phyloP scores from a whole-genome alignment of 352 stramenopile genomes.

The Pythium scleroteichum region DNA sequence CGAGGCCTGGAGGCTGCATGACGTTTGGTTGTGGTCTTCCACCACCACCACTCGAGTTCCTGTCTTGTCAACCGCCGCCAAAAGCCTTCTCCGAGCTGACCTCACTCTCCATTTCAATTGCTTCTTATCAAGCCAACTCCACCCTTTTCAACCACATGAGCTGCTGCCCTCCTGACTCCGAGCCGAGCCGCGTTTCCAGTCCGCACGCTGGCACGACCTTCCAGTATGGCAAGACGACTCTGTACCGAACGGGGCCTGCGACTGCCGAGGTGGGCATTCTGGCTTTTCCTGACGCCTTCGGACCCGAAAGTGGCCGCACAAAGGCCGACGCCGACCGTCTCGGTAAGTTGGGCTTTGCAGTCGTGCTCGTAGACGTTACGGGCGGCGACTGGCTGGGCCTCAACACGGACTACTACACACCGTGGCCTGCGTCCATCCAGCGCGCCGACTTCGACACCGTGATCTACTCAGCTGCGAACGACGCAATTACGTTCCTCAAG shows the following conservation, averaged over 20 bases:
- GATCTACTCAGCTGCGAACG: neutral
- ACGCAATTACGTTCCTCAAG: neutral
- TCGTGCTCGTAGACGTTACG: constrained; percentile 40
- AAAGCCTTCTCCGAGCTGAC: too few relatives aligned
- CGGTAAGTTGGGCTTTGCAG: constrained; percentile 38
- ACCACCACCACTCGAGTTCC: too few relatives aligned
- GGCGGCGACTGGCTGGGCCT: constrained; percentile 31
- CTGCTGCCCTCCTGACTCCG: too few relatives aligned
- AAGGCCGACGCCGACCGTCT: constrained; percentile 41
- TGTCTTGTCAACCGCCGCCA: too few relatives aligned
- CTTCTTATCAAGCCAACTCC: too few relatives aligned
- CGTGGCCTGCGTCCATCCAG: neutral
- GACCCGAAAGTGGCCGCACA: constrained; percentile 40
- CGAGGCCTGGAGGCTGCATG: too few relatives aligned
- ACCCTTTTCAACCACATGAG: too few relatives aligned
- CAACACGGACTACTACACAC: neutral
- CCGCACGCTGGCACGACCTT: too few relatives aligned
- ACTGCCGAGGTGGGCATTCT: constrained; percentile 33
- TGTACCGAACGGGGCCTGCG: constrained; percentile 13
- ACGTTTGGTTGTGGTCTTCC: too few relatives aligned
- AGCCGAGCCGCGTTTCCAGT: too few relatives aligned
- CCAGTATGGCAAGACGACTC: too few relatives aligned
- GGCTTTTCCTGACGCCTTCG: constrained; percentile 41
- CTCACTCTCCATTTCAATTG: too few relatives aligned
- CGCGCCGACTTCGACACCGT: neutral